Evolutionary conservation across 2,329 filamentous ascomycete genomes (phyloP).

Genomic region (Aspergillus ustus): DNA sequence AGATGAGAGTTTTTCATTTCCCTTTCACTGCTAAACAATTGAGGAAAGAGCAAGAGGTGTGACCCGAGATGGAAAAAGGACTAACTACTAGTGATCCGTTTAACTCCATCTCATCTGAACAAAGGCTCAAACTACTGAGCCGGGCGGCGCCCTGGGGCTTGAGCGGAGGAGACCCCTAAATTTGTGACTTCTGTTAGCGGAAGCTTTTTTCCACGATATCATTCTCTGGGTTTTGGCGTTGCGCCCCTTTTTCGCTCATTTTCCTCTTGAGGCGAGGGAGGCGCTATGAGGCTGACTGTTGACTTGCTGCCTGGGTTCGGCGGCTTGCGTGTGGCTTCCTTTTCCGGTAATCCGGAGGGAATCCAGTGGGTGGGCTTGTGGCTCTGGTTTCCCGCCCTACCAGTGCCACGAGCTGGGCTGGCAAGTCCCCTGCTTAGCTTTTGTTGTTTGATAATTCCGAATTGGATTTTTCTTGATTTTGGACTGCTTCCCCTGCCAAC

Average conservation of each 20-base stretch:
- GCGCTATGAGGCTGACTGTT: not conserved
- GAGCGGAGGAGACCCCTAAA: not conserved
- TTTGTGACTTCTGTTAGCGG: not conserved
- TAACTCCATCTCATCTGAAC: not conserved
- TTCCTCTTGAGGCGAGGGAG: not conserved
- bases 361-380: not conserved
- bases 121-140: not conserved
- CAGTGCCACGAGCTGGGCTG: not conserved
- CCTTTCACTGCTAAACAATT: not conserved
- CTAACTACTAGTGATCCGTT: not conserved
- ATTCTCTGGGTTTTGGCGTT: not conserved
- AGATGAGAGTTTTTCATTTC: not conserved
- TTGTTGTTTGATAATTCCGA: not conserved
- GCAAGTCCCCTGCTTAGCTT: not conserved
- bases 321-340: not conserved
- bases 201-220: not conserved
- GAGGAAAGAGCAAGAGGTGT: not conserved
- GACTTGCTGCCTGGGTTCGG: not conserved
- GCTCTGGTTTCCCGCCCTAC: not conserved
- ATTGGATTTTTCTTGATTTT: not conserved
- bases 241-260: not conserved
- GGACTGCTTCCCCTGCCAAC: not conserved
- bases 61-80: not conserved
- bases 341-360: not conserved
- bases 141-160: slow-evolving; percentile 1